A percentile compares a stretch with the other conserved stretches of the same genome.
Evolutionary conservation across 495 filamentous ascomycete genomes (phyloP).

Genomic region (Evernia prunastri): DNA sequence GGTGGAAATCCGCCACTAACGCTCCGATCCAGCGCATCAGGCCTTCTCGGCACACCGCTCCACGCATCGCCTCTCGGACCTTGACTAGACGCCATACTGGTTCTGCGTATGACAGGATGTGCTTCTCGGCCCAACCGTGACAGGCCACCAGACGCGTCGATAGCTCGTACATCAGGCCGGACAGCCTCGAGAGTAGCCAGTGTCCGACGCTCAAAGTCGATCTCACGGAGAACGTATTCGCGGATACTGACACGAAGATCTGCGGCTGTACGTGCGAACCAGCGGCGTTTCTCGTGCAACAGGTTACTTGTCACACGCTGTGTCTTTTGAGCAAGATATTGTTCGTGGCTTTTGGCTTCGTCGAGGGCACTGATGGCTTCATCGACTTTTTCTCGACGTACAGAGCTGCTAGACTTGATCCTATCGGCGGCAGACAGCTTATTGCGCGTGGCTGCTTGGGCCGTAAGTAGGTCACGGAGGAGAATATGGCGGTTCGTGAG

Average conservation of each 20-base stretch:
- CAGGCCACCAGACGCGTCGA: conserved; percentile 84
- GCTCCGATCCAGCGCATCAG: conserved; percentile 67
- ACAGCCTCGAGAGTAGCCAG: conserved; percentile 88
- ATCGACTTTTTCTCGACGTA: conserved; percentile 90
- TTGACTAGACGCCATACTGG: conserved; percentile 77
- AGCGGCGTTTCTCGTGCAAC: conserved; percentile 78
- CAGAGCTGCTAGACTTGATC: conserved; percentile 72
- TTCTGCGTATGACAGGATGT: conserved; percentile 66
- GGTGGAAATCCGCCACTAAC: conserved; percentile 62
- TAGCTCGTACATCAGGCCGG: conserved; percentile 84
- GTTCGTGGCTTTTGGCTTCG: conserved; percentile 73
- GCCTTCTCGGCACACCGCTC: conserved; percentile 84
- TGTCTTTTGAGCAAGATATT: conserved; percentile 73
- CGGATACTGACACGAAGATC: conserved; percentile 76
- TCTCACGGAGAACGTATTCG: conserved; percentile 89
- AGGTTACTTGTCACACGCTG: conserved; percentile 84
- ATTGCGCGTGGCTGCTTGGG: conserved; percentile 70
- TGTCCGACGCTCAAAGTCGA: conserved; percentile 89
- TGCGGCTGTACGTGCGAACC: conserved; percentile 79
- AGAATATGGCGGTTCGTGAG: conserved; percentile 97
- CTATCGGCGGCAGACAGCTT: conserved; percentile 81
- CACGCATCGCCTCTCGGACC: conserved; percentile 95
- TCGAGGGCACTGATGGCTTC: conserved; percentile 86
- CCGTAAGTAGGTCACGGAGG: conserved; percentile 86
- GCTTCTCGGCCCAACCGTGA: conserved; percentile 81